A percentile compares a stretch with the other conserved stretches of the same genome.
These are phyloP conservation scores for Sonneratia caseolaris DNA, from an alignment of 345 rosid species.

Conservation along the genomic window DNA sequence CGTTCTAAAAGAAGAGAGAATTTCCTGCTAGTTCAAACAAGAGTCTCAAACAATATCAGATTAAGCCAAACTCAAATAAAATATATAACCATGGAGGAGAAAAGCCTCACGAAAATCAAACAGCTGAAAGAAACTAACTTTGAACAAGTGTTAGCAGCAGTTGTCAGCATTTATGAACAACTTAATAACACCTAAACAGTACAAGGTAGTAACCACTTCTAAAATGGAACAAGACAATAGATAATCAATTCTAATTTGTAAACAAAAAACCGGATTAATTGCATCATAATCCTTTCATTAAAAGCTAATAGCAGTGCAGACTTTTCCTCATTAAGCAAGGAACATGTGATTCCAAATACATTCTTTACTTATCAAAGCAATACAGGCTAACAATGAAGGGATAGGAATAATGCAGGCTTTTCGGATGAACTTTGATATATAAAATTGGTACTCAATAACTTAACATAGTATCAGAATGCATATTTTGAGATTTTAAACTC, in stretches of 20 bases:
- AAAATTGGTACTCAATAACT: neutral
- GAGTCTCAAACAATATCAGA: neutral
- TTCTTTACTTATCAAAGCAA: neutral
- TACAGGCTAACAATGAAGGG: neutral
- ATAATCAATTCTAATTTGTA: neutral
- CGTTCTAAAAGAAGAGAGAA: neutral
- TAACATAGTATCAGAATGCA: neutral
- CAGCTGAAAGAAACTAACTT: neutral
- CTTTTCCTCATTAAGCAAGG: neutral
- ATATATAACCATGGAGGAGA: neutral
- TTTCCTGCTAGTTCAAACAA: neutral
- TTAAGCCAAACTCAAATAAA: neutral
- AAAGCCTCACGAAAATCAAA: neutral
- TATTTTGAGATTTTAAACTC: neutral
- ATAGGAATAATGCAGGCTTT: no score
- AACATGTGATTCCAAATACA: neutral
- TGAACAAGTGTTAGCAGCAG: neutral
- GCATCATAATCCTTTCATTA: neutral
- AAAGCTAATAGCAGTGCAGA: neutral
- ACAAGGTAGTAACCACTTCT: neutral
- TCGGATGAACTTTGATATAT: neutral
- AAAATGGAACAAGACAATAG: slow-evolving; percentile 2
- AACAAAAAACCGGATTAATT: neutral
- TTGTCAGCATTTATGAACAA: slow-evolving; percentile 1
- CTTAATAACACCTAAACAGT: neutral